Evolutionary conservation across 73 alveolate genomes (phyloP).

Genomic region (Stentor coeruleus): DNA sequence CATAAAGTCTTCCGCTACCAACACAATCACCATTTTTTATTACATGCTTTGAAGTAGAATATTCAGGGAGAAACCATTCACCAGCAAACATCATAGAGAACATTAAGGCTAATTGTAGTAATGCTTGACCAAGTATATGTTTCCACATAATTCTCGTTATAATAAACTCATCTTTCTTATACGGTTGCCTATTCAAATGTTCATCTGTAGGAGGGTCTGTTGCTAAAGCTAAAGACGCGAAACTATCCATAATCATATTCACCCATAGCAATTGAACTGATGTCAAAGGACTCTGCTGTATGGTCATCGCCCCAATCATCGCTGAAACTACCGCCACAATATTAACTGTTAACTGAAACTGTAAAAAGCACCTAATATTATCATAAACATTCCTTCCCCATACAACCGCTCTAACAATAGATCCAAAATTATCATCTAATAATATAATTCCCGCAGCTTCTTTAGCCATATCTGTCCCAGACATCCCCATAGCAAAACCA

Average conservation of each 20-base stretch:
- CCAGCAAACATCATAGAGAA: constrained; percentile 60
- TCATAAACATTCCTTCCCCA: constrained; percentile 92
- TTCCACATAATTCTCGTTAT: constrained; percentile 72
- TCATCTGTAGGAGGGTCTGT: constrained; percentile 92
- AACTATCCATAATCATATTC: constrained; percentile 73
- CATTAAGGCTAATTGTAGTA: constrained; percentile 57
- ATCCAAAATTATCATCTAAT: constrained; percentile 92
- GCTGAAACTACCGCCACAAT: constrained; percentile 77
- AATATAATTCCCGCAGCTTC: constrained; percentile 93
- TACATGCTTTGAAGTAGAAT: not conserved
- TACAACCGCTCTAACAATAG: constrained; percentile 85
- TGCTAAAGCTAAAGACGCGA: constrained; percentile 88
- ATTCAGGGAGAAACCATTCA: constrained; percentile 69
- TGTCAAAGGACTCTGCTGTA: constrained; percentile 74
- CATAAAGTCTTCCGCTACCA: constrained; percentile 7
- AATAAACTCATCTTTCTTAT: constrained; percentile 63
- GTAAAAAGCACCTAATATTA: constrained; percentile 75
- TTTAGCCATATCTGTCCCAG: constrained; percentile 97
- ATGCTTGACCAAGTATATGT: constrained; percentile 69
- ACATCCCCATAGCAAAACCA: constrained; percentile 96
- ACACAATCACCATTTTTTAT: not conserved
- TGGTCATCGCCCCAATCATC: constrained; percentile 77
- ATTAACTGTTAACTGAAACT: constrained; percentile 91
- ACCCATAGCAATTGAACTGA: constrained; percentile 9
- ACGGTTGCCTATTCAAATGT: constrained; percentile 77